Conservation (phyloP, 108 stramenopile genomes). For the Asterionellopsis glacialis region DNA sequence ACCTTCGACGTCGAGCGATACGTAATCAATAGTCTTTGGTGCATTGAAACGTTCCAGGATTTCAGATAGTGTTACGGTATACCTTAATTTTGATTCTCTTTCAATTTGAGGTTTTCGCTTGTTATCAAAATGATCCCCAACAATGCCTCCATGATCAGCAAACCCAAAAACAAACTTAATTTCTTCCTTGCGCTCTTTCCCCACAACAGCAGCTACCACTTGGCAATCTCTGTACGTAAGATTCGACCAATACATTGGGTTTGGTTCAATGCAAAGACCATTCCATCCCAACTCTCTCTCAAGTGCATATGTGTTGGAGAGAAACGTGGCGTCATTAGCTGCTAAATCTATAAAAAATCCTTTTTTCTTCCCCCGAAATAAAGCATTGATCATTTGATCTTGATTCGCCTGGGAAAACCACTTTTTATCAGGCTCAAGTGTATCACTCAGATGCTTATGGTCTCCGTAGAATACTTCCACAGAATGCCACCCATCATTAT, state of each 20-base stretch:
- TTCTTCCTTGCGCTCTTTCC: constrained; percentile 25
- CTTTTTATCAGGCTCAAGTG: not conserved
- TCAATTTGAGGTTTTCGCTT: constrained; percentile 6
- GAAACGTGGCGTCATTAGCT: constrained; percentile 41
- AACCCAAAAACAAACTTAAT: constrained; percentile 26
- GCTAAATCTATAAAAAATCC: constrained; percentile 64
- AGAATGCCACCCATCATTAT: constrained; percentile 4
- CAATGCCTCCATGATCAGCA: constrained; percentile 48
- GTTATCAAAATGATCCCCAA: constrained; percentile 49
- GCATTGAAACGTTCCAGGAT: constrained; percentile 36
- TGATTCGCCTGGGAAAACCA: constrained; percentile 40
- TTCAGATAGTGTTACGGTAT: constrained; percentile 38
- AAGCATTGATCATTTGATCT: constrained; percentile 29
- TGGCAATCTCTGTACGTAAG: constrained; percentile 32
- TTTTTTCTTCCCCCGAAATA: constrained; percentile 25
- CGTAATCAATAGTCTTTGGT: constrained; percentile 52
- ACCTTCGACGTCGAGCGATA: constrained; percentile 63
- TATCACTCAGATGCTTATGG: not conserved
- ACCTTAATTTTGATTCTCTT: constrained; percentile 12
- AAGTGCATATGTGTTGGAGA: constrained; percentile 42
- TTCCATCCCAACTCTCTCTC: constrained; percentile 22
- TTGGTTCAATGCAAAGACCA: constrained; percentile 21
- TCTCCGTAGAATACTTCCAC: constrained; percentile 7
- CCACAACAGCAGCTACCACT: constrained; percentile 44
- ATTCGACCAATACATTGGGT: constrained; percentile 25